phyloP scores from a whole-genome alignment of 495 filamentous ascomycete genomes.

The Penicillium lagena region DNA sequence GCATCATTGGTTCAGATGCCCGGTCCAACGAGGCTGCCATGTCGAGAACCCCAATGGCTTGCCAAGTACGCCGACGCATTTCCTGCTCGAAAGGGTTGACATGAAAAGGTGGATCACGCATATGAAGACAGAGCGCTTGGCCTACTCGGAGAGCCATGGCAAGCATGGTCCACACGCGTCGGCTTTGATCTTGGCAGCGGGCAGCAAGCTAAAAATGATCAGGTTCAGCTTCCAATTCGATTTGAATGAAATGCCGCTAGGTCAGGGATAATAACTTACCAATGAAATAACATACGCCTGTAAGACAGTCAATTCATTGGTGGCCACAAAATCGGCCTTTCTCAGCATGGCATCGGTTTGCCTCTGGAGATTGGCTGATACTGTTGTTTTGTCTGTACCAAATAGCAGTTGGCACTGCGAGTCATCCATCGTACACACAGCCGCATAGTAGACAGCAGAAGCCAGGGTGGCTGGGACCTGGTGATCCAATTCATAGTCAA shows the following conservation, averaged over 20 bases:
- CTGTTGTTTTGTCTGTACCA: conserved; percentile 26
- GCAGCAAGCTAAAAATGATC: conserved; percentile 33
- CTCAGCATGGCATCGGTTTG: conserved; percentile 43
- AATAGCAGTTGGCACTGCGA: conserved; percentile 35
- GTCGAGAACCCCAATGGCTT: conserved; percentile 30
- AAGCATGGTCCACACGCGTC: conserved; percentile 52
- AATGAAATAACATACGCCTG: conserved; percentile 52
- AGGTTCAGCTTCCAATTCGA: conserved; percentile 3
- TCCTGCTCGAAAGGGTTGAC: conserved; percentile 27
- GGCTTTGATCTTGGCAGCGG: conserved; percentile 32
- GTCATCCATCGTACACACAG: conserved; percentile 36
- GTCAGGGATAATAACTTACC: conserved; percentile 21
- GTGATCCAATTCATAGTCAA: conserved; percentile 23
- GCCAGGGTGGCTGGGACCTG: conserved; percentile 36
- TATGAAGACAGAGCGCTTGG: conserved; percentile 60
- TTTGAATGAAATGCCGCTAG: too few relatives aligned
- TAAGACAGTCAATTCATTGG: conserved; percentile 48
- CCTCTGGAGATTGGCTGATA: conserved; percentile 41
- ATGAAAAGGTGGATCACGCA: conserved; percentile 24
- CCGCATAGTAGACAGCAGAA: conserved; percentile 47
- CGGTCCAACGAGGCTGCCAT: conserved; percentile 26
- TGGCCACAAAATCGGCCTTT: conserved; percentile 46
- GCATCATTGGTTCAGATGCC: conserved; percentile 36
- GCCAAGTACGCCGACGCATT: conserved; percentile 31
- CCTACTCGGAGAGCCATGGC: conserved; percentile 62